Base-by-base conservation (phyloP, 2,329 filamentous ascomycete genomes). In the Sporothrix globosa region DNA sequence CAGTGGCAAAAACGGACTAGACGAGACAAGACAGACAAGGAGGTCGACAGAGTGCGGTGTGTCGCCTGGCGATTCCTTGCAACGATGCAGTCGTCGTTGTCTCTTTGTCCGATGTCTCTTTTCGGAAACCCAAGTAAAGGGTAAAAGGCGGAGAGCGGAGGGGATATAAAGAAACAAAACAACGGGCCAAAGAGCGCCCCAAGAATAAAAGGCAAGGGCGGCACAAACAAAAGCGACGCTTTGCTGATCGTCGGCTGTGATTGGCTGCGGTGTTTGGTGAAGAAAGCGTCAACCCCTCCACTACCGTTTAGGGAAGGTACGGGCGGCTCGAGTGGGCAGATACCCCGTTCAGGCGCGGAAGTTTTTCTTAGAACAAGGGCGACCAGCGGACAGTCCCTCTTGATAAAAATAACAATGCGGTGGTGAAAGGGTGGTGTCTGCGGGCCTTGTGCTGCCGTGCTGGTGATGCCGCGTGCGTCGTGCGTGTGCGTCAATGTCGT, bases 241-340 rank as follows among this genome's bases (percentile, higher is more conserved):
- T 50, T 65, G 65, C 30, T 70, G 50, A 48, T 14, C 2, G 52
- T 61, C 6, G 24, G 14, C 46, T 66, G 34, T 72, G 72, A 73
- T 73, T 73, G 72, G 72, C 63, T 50, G 19, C n/a, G 50, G 2
- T 2, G 34, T 68, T 50, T 21, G 56, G 44, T 30, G 46, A 53
- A 69, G 68, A 46, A 68, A 54, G 56, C 46, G 46, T 56, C 48
- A 68, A 71, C 70, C 70, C 73, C 72, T 72, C 70, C 53, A 67
- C 41, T 46, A 72, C 72, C 69, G 69, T 68, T 72, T 73, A 61
- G 71, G 73, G 72, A 74, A 73, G 72, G 73, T 71, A 63, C 71
- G 70, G 73, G 73, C 73, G 73, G 73, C 52, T 72, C 50, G 72
- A 68, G 21, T 50, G 54, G 63, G 60, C 34, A 14, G 39, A 52